A percentile compares a stretch with the other conserved stretches of the same genome.
These are phyloP conservation scores for Acacia pycnantha DNA, from an alignment of 331 rosid species.

Conservation along the genomic window DNA sequence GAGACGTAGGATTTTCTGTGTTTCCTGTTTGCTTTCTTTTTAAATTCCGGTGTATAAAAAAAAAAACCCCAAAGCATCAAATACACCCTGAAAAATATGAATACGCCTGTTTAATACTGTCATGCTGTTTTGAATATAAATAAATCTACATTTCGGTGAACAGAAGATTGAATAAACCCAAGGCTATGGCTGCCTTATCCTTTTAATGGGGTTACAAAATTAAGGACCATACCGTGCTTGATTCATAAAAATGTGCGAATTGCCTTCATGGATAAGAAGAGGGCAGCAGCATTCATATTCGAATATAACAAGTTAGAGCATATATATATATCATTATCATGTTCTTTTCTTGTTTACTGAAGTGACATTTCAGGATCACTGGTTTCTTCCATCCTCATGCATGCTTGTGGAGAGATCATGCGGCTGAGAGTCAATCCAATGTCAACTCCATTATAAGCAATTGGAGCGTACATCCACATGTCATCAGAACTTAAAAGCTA, in stretches of 20 bases:
- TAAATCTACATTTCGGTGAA: background rate
- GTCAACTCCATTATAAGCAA: slow-evolving; percentile 55
- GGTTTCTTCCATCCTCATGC: background rate
- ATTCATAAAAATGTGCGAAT: background rate
- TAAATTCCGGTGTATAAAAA: no score
- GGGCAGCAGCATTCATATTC: background rate
- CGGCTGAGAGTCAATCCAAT: slow-evolving; percentile 20
- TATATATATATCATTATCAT: background rate
- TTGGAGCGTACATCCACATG: slow-evolving; percentile 89
- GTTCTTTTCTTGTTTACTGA: background rate
- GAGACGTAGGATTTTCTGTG: no score
- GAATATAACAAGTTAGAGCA: background rate
- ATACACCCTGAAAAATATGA: background rate
- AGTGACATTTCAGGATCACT: background rate
- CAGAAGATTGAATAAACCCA: background rate
- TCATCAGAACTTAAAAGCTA: slow-evolving; percentile 93
- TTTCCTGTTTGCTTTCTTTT: no score
- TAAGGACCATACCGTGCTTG: background rate
- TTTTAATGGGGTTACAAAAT: background rate
- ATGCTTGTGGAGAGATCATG: background rate
- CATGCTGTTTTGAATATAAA: background rate
- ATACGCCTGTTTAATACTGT: background rate
- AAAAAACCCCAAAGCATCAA: background rate
- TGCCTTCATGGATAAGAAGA: background rate
- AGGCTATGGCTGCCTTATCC: background rate